Conservation (phyloP, 2,329 filamentous ascomycete species). For the Geoglossum cookeanum region DNA sequence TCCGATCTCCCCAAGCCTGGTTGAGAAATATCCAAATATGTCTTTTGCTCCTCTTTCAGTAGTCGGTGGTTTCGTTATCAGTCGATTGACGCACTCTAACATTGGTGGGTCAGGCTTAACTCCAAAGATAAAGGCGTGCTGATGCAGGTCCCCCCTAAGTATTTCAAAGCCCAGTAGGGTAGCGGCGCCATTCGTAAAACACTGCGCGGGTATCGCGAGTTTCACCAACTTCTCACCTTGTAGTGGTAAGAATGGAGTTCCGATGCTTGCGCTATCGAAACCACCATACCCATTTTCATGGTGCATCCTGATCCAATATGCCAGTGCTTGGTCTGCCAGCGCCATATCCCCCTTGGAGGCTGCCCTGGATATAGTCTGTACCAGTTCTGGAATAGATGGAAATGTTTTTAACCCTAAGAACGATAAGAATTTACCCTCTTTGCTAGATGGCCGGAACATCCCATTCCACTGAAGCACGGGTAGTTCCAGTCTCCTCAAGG, state of each 20-base stretch:
- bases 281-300: conserved; percentile 54
- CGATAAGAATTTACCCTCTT: conserved; percentile 57
- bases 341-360: conserved; percentile 30
- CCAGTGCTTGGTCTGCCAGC: conserved; percentile 50
- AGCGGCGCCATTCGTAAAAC: conserved; percentile 64
- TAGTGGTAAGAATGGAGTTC: conserved; percentile 42
- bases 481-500: conserved; percentile 48
- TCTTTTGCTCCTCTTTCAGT: conserved; percentile 45
- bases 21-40: conserved; percentile 69
- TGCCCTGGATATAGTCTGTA: conserved; percentile 54
- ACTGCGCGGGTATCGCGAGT: conserved; percentile 54
- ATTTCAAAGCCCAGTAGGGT: conserved; percentile 66
- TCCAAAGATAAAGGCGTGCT: conserved; percentile 70
- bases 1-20: conserved; percentile 54
- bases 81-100: conserved; percentile 50
- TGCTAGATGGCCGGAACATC: conserved; percentile 41
- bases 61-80: conserved; percentile 54
- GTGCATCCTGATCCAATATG: conserved; percentile 63
- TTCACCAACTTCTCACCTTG: conserved; percentile 40
- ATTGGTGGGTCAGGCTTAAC: conserved; percentile 70
- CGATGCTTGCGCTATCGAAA: conserved; percentile 35
- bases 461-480: conserved; percentile 73
- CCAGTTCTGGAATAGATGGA: conserved; percentile 54
- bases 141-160: conserved; percentile 53
- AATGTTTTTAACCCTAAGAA: conserved; percentile 52